Percentiles rank a stretch among this genome's conserved stretches.
phyloP scores from a whole-genome alignment of 306 rosid species.

The Quercus suber region DNA sequence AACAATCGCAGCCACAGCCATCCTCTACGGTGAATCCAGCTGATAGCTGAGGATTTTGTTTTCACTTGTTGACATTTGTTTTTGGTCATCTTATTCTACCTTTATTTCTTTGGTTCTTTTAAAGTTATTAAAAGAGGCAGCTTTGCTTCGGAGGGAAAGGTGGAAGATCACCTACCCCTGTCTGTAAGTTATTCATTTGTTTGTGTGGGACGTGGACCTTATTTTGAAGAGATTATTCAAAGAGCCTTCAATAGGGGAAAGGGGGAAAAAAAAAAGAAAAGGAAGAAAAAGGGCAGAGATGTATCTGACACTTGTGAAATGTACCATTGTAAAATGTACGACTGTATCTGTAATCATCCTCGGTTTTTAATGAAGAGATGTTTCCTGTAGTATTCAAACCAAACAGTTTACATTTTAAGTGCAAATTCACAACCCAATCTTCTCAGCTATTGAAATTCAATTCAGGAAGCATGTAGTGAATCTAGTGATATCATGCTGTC shows the following conservation, averaged over 20 bases:
- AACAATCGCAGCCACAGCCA: constrained; percentile 32
- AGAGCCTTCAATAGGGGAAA: constrained; percentile 22
- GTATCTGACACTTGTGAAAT: constrained; percentile 29
- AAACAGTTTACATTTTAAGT: not conserved
- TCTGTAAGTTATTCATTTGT: constrained; percentile 63
- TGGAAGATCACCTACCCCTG: constrained; percentile 83
- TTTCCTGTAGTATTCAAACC: constrained; percentile 32
- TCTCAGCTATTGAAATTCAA: too few relatives aligned
- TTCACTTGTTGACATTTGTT: constrained; percentile 27
- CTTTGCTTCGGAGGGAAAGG: constrained; percentile 48
- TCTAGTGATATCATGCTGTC: too few relatives aligned
- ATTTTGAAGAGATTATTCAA: constrained; percentile 22
- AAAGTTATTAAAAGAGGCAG: constrained; percentile 45
- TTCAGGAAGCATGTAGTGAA: too few relatives aligned
- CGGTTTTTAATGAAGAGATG: constrained; percentile 80
- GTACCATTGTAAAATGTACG: constrained; percentile 51
- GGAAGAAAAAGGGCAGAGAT: constrained; percentile 20
- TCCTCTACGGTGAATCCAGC: constrained; percentile 32
- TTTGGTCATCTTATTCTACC: not conserved
- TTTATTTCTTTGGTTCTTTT: constrained; percentile 26
- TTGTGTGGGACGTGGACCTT: constrained; percentile 48
- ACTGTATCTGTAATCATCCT: constrained; percentile 58
- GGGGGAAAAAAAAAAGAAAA: constrained; percentile 18
- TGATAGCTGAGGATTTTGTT: constrained; percentile 45
- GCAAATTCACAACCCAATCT: not conserved